Evolutionary conservation across 2,329 filamentous ascomycete species (phyloP), one percentile per base, ranked within the genome.

Genomic region (Fusarium vanettenii): DNA sequence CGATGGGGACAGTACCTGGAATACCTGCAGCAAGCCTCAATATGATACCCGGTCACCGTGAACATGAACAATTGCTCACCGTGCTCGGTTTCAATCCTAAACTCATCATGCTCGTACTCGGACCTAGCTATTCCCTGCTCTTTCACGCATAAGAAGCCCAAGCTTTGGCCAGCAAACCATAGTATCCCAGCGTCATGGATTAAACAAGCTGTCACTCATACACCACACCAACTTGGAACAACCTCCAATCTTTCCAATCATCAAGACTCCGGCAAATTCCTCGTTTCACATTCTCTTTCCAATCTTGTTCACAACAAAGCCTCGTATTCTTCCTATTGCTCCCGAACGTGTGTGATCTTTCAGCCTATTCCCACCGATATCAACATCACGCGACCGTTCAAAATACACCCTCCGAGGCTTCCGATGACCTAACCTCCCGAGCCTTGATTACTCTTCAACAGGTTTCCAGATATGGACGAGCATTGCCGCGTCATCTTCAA

Each of bases 171-270:
- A 20, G 16, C 37, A 43, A 37, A 20, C 10, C 9, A n/a, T 4
- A 14, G 35, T 14, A 29, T 20, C 18, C 18, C 16, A 59, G 43
- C 37, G 57, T 60, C 71, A 73, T 73, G 45, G 60, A 35, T 35
- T 29, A 66, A 45, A 57, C 65, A 67, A 65, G 22, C 20, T 69
- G 39, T 50, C 59, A 52, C 27, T 33, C 20, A 57, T n/a, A 41
- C 55, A 37, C 33, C 55, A 39, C 25, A 57, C 55, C 20, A 33
- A 39, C 39, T 41, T 43, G 57, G 55, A 57, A 25, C 22, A 39
- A 74, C 67, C 67, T 64, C 61, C 55, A 60, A 65, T 59, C 57
- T 22, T 35, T 39, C 56, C 56, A 73, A 70, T 25, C 66, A 71
- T 63, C 71, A 70, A 72, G 63, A 52, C 29, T 20, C 16, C 13